These are phyloP conservation scores for Lyophyllum shimeji DNA, from an alignment of 768 basidiomycete species.

Conservation along the genomic window DNA sequence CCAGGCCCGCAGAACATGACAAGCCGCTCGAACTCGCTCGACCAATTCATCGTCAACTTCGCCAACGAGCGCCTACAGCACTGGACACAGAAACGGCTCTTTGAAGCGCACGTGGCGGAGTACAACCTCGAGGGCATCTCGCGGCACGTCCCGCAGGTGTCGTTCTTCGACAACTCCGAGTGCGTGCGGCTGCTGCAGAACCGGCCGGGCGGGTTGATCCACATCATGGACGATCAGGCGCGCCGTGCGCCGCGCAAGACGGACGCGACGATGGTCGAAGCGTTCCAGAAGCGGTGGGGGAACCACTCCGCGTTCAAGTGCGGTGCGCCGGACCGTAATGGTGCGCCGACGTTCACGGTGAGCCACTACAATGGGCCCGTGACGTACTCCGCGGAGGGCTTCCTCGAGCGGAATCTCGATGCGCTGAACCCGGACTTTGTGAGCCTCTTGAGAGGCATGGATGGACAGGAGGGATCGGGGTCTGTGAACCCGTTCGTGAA, in stretches of 20 bases:
- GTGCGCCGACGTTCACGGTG: conserved; percentile 86
- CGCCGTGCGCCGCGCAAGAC: conserved; percentile 85
- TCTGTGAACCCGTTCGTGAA: conserved; percentile 92
- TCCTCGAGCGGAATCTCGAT: conserved; percentile 87
- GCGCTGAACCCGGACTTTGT: conserved; percentile 93
- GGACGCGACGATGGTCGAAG: conserved; percentile 92
- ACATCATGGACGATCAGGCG: conserved; percentile 98
- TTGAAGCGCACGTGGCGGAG: conserved; percentile 80
- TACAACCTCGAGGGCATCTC: conserved; percentile 82
- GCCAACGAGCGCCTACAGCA: conserved; percentile 90
- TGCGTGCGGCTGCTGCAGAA: conserved; percentile 86
- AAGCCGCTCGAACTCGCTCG: conserved; percentile 86
- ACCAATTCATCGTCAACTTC: conserved; percentile 96
- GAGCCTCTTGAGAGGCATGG: conserved; percentile 74
- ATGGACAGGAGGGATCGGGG: conserved; percentile 66
- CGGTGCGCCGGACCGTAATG: conserved; percentile 70
- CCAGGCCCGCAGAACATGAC: conserved; percentile 92
- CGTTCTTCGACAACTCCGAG: conserved; percentile 91
- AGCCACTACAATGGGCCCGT: conserved; percentile 91
- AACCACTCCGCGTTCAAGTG: conserved; percentile 92
- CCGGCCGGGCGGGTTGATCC: conserved; percentile 86
- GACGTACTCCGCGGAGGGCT: conserved; percentile 87
- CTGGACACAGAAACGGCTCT: conserved; percentile 77
- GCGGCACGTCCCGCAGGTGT: conserved; percentile 62
- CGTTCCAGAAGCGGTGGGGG: conserved; percentile 91